phyloP scores from a whole-genome alignment of 805 yeast genomes.

The Lipomyces japonicus region DNA sequence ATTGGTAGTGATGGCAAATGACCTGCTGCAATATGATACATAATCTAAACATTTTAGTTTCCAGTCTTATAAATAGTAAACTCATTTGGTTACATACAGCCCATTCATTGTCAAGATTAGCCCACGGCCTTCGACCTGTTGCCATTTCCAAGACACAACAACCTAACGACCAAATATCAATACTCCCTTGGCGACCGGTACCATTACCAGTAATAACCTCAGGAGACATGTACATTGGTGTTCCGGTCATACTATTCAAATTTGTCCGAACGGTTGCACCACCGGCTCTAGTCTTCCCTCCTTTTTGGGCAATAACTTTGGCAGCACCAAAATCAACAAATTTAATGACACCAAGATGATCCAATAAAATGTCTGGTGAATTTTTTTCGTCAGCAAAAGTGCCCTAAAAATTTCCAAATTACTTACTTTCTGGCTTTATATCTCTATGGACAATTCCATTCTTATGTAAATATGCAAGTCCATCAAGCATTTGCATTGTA shows the following conservation, averaged over 20 bases:
- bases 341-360: conserved; percentile 88
- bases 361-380: conserved; percentile 65
- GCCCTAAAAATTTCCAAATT: background rate
- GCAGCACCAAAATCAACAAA: conserved; percentile 98
- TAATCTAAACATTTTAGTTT: conserved; percentile 43
- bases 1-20: conserved; percentile 83
- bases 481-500: conserved; percentile 89
- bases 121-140: conserved; percentile 96
- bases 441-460: conserved; percentile 96
- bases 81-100: conserved; percentile 42
- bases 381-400: background rate
- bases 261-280: conserved; percentile 37
- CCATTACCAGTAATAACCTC: conserved; percentile 82
- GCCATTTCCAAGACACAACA: conserved; percentile 96
- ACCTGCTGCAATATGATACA: conserved; percentile 97
- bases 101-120: conserved; percentile 93
- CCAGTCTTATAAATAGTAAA: background rate
- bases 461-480: conserved; percentile 88
- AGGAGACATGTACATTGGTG: conserved; percentile 99
- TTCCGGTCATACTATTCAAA: conserved; percentile 67
- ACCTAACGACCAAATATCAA: conserved; percentile 95
- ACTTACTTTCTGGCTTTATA: conserved; percentile 72
- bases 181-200: conserved; percentile 58
- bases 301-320: conserved; percentile 56
- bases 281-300: conserved; percentile 36